Evolutionary conservation across 2,329 filamentous ascomycete genomes (phyloP), one percentile per base, ranked within the genome.

Genomic region (Aureobasidium melanogenum): DNA sequence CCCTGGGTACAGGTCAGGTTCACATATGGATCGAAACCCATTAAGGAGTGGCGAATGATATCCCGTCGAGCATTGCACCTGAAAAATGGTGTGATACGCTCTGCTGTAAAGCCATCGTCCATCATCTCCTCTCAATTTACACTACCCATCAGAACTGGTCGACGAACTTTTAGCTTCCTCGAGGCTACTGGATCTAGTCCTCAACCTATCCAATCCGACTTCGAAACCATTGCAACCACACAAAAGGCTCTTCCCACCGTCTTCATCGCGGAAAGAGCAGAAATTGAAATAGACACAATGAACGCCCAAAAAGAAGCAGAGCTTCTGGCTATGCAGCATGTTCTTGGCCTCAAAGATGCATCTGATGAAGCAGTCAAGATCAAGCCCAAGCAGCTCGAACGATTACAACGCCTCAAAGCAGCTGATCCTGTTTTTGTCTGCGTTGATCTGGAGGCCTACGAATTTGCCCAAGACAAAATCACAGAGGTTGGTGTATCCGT

Each of bases 401-500:
- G 46, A 28, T 10, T 60, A 7, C 24, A 60, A 43, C 28, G 26
- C 34, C 32, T 60, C 5, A 60, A 60, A 51, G 46, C 44, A 32
- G 56, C 56, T 3, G 65, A 69, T 26, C 60, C 63, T 6, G 62
- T 71, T 22, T 67, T 71, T 54, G 46, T 71, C 34, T 66, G 64
- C 54, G 64, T 71, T 44, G 69, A 71, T 55, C 61, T 67, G 46
- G 69, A 71, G 63, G 69, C 68, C 1, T 71, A 56, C 58, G 68
- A 70, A 43, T 61, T 61, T 22, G 62, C 48, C 30, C 66, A 67
- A 19, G 57, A 55, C 15, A 66, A 66, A 34, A 66, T 71, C 44
- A 69, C 68, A 6, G 69, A 71, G 56, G 61, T 70, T n/a, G 69
- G 69, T 14, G 51, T 71, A n/a, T 64, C 68, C 4, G 61, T 66